phyloP scores from a whole-genome alignment of 805 yeast genomes.

The Scheffersomyces ergatensis region DNA sequence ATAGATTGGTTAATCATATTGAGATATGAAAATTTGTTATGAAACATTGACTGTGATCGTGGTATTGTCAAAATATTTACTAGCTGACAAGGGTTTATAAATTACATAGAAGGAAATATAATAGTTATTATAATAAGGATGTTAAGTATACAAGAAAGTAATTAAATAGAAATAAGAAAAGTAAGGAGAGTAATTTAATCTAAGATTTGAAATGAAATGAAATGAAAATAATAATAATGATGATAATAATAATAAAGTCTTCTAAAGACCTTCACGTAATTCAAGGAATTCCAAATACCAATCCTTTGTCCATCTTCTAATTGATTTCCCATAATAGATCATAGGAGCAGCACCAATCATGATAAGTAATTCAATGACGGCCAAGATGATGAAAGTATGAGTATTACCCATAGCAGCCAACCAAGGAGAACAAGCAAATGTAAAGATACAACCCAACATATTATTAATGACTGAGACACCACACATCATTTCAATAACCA shows the following conservation, averaged over 20 bases:
- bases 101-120: too few species aligned
- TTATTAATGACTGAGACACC: conserved; percentile 38
- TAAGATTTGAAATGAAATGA: too few species aligned
- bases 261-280: neutral
- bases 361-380: conserved; percentile 33
- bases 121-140: too few species aligned
- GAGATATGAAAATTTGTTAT: too few species aligned
- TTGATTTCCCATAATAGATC: conserved; percentile 30
- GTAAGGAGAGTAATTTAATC: too few species aligned
- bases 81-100: too few species aligned
- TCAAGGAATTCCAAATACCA: conserved; percentile 24
- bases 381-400: conserved; percentile 32
- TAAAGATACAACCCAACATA: conserved; percentile 35
- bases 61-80: too few species aligned
- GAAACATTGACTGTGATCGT: too few species aligned
- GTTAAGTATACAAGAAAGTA: too few species aligned
- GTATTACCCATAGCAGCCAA: conserved; percentile 33
- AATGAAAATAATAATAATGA: too few species aligned
- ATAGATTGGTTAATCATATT: too few species aligned
- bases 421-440: conserved; percentile 40
- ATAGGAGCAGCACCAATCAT: conserved; percentile 29
- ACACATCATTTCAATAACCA: conserved; percentile 40
- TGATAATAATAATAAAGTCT: neutral
- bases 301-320: conserved; percentile 30
- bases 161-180: neutral